Percentiles rank a stretch among this genome's conserved stretches.
phyloP scores from a whole-genome alignment of 2,329 filamentous ascomycete genomes.

The Cucurbitaria berberidis region DNA sequence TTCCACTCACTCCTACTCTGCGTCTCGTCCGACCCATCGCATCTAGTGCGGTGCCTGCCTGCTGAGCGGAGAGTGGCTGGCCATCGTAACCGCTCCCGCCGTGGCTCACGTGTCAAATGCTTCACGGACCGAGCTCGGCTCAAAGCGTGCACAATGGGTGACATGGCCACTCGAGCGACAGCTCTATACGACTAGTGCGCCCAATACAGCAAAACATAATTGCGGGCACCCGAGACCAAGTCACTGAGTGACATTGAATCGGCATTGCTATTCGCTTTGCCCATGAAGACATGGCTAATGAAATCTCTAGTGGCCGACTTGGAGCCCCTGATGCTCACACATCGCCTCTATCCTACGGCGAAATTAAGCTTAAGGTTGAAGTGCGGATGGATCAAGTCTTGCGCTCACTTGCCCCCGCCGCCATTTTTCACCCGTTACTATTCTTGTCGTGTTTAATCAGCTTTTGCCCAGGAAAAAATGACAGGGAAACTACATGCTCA shows the following conservation, averaged over 20 bases:
- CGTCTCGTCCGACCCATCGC: constrained; percentile 9
- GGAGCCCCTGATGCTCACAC: constrained; percentile 16
- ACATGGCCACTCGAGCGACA: constrained; percentile 23
- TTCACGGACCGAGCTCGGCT: constrained; percentile 19
- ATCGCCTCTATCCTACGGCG: constrained; percentile 14
- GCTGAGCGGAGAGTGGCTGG: neutral
- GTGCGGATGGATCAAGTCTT: constrained; percentile 13
- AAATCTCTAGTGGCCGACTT: neutral
- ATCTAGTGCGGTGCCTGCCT: constrained; percentile 7
- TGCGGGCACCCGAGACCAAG: constrained; percentile 1
- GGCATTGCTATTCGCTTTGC: constrained; percentile 2
- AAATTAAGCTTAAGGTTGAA: constrained; percentile 30
- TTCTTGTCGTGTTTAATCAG: constrained; percentile 40
- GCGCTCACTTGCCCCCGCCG: constrained; percentile 23
- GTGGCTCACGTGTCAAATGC: constrained; percentile 10
- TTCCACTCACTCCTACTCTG: neutral
- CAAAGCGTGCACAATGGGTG: constrained; percentile 12
- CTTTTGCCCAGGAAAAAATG: constrained; percentile 27
- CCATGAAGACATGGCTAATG: constrained; percentile 4
- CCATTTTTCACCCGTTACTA: constrained; percentile 25
- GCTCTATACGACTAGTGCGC: constrained; percentile 9
- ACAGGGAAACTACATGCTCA: constrained; percentile 17
- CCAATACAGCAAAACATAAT: constrained; percentile 25
- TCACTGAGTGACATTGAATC: constrained; percentile 6
- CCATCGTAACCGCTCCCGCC: constrained; percentile 3